These are phyloP conservation scores for Verticillium alfalfae DNA, from an alignment of 2,329 filamentous ascomycete genomes.

Conservation along the genomic window DNA sequence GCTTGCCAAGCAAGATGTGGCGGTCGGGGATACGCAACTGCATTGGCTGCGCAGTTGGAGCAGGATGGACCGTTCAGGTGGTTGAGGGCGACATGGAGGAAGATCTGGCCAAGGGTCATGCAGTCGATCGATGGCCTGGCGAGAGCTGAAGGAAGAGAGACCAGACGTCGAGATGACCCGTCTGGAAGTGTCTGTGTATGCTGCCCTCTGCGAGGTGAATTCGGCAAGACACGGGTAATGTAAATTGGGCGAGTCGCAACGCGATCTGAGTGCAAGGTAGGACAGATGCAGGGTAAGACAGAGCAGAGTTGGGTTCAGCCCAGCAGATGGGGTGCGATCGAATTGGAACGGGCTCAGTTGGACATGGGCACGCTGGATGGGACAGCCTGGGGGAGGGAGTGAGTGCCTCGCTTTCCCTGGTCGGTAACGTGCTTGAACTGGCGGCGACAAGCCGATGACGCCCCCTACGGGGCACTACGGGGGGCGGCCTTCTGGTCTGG, in stretches of 20 bases:
- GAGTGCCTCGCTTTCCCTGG: not conserved
- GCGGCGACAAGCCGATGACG: not conserved
- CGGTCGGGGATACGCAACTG: conserved; percentile 1
- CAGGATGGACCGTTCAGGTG: not conserved
- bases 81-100: conserved; percentile 3
- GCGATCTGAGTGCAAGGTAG: not conserved
- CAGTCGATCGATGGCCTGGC: not conserved
- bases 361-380: not conserved
- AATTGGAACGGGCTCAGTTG: not conserved
- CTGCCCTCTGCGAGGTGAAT: not conserved
- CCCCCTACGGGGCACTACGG: not conserved
- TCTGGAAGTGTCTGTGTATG: too few relatives aligned
- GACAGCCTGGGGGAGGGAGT: not conserved
- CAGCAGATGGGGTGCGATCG: not conserved
- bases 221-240: not conserved
- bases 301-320: not conserved
- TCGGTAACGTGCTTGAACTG: not conserved
- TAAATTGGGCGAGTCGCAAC: not conserved
- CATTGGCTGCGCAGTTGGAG: conserved; percentile 2
- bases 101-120: not conserved
- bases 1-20: conserved; percentile 3
- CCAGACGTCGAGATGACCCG: not conserved
- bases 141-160: not conserved
- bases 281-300: not conserved
- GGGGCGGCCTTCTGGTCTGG: not conserved